Evolutionary conservation across 1,139 yeast genomes (phyloP).

Genomic region (Kurtzmaniella quercitrusa): DNA sequence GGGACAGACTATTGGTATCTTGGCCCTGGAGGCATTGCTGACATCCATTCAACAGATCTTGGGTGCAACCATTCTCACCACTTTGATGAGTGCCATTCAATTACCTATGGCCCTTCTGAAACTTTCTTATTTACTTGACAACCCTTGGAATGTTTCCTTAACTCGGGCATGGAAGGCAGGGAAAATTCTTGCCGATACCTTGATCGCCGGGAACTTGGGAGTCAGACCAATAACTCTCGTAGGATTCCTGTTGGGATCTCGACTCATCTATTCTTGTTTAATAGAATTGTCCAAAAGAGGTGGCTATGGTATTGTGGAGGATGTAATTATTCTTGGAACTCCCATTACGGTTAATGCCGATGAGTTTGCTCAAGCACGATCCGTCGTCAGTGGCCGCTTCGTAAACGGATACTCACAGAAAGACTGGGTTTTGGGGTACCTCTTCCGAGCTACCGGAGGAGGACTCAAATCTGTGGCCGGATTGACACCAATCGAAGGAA

Average conservation of each 20-base stretch:
- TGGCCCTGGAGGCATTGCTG: constrained; percentile 90
- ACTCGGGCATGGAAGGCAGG: constrained; percentile 99
- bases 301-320: constrained; percentile 84
- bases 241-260: constrained; percentile 92
- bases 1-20: constrained; percentile 91
- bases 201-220: constrained; percentile 83
- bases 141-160: constrained; percentile 96
- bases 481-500: constrained; percentile 58
- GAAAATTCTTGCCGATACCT: constrained; percentile 81
- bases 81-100: constrained; percentile 93
- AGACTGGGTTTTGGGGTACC: constrained; percentile 95
- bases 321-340: constrained; percentile 83
- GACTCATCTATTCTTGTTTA: constrained; percentile 87
- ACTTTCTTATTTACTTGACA: constrained; percentile 83
- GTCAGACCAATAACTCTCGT: constrained; percentile 88
- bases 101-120: constrained; percentile 90
- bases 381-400: constrained; percentile 87
- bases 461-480: constrained; percentile 92
- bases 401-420: constrained; percentile 87
- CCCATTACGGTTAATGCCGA: constrained; percentile 81
- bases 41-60: constrained; percentile 92
- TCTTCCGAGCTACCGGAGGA: constrained; percentile 94
- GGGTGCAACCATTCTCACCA: constrained; percentile 88
- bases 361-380: constrained; percentile 72
- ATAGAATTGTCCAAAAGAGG: constrained; percentile 82